Evolutionary conservation across 805 yeast genomes (phyloP).

Genomic region (Suhomyces pyralidae): DNA sequence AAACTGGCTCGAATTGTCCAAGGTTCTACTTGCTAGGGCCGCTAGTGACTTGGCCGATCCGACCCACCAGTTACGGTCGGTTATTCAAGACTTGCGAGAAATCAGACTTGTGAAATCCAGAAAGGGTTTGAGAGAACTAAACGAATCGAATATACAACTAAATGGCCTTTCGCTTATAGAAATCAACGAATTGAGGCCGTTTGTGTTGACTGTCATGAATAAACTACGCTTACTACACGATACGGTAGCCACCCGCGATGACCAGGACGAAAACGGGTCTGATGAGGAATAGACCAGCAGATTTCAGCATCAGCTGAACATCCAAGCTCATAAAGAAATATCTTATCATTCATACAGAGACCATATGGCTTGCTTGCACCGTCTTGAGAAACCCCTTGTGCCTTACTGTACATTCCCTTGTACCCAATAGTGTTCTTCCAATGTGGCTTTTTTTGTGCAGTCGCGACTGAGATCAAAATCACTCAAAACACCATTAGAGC

Average conservation of each 20-base stretch:
- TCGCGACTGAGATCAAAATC: neutral
- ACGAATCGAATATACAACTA: conserved; percentile 77
- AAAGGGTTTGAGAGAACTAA: conserved; percentile 72
- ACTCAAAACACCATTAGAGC: neutral
- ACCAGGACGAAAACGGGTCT: conserved; percentile 5
- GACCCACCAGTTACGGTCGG: conserved; percentile 63
- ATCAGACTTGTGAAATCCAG: conserved; percentile 76
- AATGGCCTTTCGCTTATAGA: conserved; percentile 82
- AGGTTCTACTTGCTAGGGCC: conserved; percentile 64
- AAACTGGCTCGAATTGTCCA: conserved; percentile 84
- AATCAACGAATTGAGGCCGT: conserved; percentile 84
- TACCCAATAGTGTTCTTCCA: neutral
- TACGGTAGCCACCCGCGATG: conserved; percentile 10
- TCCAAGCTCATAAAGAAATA: neutral
- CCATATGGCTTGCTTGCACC: neutral
- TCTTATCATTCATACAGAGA: no score
- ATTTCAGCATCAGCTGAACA: neutral
- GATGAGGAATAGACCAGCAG: conserved; percentile 7
- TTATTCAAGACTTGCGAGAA: conserved; percentile 82
- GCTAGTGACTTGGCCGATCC: conserved; percentile 77
- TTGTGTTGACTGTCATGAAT: conserved; percentile 77
- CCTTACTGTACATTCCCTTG: no score
- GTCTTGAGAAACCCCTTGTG: no score
- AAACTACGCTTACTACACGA: conserved; percentile 59
- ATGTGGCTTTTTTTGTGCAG: neutral